Base-by-base conservation (phyloP, 805 yeast genomes). In the Wickerhamomyces hampshirensis region DNA sequence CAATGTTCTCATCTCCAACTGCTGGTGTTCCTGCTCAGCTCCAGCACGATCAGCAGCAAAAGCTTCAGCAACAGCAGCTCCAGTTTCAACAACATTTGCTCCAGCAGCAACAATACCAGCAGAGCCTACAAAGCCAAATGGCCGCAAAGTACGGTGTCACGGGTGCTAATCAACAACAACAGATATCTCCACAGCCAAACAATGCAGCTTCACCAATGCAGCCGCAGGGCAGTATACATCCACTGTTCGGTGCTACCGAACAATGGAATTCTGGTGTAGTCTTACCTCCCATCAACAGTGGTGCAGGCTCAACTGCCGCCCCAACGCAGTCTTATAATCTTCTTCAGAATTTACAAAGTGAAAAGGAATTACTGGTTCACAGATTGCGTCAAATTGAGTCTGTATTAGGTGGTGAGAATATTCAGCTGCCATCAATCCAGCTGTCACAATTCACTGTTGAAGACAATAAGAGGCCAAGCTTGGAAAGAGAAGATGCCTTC, bases 131-230 rank as follows among this genome's bases (percentile, higher is more conserved):
- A 16, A 17, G 16, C 10, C 48, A 45, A 30, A 41, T 48, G 39
- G 51, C 54, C 7, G 48, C 48, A 3, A 48, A 45, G 32, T 51
- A 50, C 35, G 52, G 50, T 23, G 40, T 35, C 14, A 43, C 43
- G 14, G 53, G 51, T 5, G 44, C 44, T 4, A 30, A 37, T 10
- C 31, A 12, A 7, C 26, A 32, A 5, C 35, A 38, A 7, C 37
- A 21, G 26, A 16, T 26, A 10, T 28, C 28, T 8, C 11, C 16
- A 5, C 9, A 16, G 28, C 19, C 34, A 6, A 21, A 31, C 21
- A 9, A 12, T 15, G 27, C 34, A 5, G 7, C 13, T 23, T 27
- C 27, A 9, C 19, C 19, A 6, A 15, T 13, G 16, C 6, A 18
- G 6, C 17, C 13, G 26, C 26, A 15, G 12, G 33, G 17, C 26